Evolutionary conservation across 179 eudicot species (phyloP), one percentile per base, ranked within the genome.

Genomic region (Nepenthes alata): DNA sequence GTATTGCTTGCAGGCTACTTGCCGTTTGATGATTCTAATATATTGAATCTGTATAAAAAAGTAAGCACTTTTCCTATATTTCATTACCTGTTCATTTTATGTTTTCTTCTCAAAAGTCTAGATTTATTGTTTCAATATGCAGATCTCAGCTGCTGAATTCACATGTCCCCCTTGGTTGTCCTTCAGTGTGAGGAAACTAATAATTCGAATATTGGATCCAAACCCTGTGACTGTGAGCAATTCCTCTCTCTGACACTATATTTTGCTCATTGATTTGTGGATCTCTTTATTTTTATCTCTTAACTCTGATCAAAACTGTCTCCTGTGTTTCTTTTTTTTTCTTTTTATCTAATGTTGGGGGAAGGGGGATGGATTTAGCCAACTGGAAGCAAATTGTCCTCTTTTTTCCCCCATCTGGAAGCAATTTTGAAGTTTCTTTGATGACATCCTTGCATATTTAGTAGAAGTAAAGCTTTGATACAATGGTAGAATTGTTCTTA

Each of bases 1-100:
- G 98, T 93, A 58, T 67, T 93, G 82, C 90, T 93, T 70, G 90
- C 98, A 77, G 96, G 98, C 72, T 93, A 93, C 90, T 86, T 93
- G 95, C 98, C 98, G 81, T 93, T 93, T 65, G 98, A 93, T 75
- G 96, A 93, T 68, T 76, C 93, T 73, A 89, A 89, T 86, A 84
- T 93, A 78, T 67, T 87, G 80, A 89, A 79, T 76, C 96, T 93
- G 37, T 93, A 89, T 78, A 86, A 77, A 80, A 93, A 93, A 80
- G 98, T 89, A 81, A 86, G 95, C 75, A 73, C 48, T 70, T 76
- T 60, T 73, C 45, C 57, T 53, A 34, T 56, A 65, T 65, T 58
- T 38, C 38, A 11, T 53, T 45, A 16, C 57, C 68, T 65, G 47
- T 64, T 66, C 54, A 41, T 5, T 63, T n/a, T 48, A 55, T 47